phyloP scores from a whole-genome alignment of 257 asterid genomes.

The Solanum lycopersicoides region DNA sequence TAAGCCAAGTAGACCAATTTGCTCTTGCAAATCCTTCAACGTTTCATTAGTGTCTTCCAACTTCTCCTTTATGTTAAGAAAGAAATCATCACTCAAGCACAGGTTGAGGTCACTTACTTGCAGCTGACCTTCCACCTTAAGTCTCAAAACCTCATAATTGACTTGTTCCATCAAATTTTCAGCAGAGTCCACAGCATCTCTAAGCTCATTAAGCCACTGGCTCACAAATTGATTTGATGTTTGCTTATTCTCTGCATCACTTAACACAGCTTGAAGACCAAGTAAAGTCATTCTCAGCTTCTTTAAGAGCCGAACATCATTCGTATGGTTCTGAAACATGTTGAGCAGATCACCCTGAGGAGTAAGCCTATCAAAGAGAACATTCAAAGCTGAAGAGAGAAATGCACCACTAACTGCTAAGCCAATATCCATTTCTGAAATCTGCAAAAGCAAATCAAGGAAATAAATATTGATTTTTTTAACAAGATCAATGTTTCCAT shows the following conservation, averaged over 20 bases:
- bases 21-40: background rate
- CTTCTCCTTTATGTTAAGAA: background rate
- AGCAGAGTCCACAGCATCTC: background rate
- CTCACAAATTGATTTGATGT: background rate
- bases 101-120: background rate
- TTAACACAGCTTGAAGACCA: slow-evolving; percentile 2
- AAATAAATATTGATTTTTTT: background rate
- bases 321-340: background rate
- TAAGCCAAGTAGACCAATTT: background rate
- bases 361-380: slow-evolving; percentile 2
- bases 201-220: slow-evolving; percentile 8
- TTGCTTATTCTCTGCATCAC: slow-evolving; percentile 8
- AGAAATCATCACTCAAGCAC: background rate
- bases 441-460: background rate
- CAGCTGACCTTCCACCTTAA: background rate
- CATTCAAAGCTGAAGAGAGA: background rate
- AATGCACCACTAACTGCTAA: background rate
- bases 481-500: background rate
- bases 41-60: background rate
- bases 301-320: background rate
- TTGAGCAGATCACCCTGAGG: background rate
- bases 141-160: background rate
- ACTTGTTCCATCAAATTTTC: background rate
- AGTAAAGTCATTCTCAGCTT: background rate
- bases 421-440: background rate